Base-by-base conservation (phyloP, 2,329 filamentous ascomycete species). In the Aspergillus niger region DNA sequence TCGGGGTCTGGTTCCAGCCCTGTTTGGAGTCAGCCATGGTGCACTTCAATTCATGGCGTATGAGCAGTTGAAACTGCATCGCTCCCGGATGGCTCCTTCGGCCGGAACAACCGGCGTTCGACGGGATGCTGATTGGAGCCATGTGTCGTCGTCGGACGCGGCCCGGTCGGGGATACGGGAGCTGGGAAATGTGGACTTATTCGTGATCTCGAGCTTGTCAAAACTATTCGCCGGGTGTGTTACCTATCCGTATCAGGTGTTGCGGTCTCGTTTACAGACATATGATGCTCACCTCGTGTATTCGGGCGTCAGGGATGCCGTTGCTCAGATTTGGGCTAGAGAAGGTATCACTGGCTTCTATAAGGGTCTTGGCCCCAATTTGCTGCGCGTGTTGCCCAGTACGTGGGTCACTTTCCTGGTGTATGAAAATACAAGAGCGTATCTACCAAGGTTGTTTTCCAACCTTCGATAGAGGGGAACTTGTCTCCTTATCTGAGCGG, bases 371-470 rank as follows among this genome's bases (percentile, higher is more conserved):
- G 87, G 91, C 43, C 93, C 94, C 0, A 96, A 94, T 66, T 84
- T 97, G n/a, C 81, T 97, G 55, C 86, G 95, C 63, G 95, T 98
- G 28, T 82, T 99, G 76, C 95, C 95, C 3, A 93, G 92, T 32
- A 98, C 95, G 3, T 96, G 95, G 86, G 91, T 97, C 57, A 98
- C 94, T 1, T 98, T 99, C 74, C 77, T 99, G 69, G 93, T 98
- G 24, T 98, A 98, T 77, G 95, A 99, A 81, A 98, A 98, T 76
- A 89, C 90, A 61, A 92, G 90, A 78, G 87, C 85, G 66, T 89
- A 91, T 73, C 74, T 96, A 81, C 85, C 24, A 70, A 70, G 49
- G 80, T 77, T 81, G 17, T 30, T 60, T 26, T 60, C 58, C 15
- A 10, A 43, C 6, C 17, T 15, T 3, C 41, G 41, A 39, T 43